These are phyloP conservation scores for Chrysosporium queenslandicum DNA, from an alignment of 2,329 filamentous ascomycete genomes.

Conservation along the genomic window DNA sequence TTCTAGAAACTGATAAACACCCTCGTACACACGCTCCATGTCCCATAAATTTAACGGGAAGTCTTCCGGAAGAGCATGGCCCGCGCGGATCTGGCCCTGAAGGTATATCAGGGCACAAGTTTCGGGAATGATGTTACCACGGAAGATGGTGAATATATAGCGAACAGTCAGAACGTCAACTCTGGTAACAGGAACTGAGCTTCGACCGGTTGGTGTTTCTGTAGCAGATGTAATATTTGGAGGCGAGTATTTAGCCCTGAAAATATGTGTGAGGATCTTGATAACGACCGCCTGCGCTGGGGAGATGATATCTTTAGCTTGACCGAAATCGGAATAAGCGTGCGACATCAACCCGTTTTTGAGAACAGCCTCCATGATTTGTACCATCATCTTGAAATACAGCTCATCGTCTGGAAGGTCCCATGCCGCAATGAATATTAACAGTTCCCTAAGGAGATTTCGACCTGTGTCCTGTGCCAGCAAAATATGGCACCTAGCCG, in stretches of 20 bases:
- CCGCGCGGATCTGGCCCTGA: slow-evolving; percentile 77
- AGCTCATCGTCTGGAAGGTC: slow-evolving; percentile 86
- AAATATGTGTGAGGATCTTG: slow-evolving; percentile 82
- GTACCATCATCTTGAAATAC: slow-evolving; percentile 92
- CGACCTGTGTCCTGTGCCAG: slow-evolving; percentile 82
- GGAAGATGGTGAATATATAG: slow-evolving; percentile 87
- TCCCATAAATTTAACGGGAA: slow-evolving; percentile 95
- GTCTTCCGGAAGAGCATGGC: slow-evolving; percentile 65
- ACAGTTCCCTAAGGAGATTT: slow-evolving; percentile 76
- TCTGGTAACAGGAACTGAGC: slow-evolving; percentile 45
- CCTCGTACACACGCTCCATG: slow-evolving; percentile 93
- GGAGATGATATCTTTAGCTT: slow-evolving; percentile 91
- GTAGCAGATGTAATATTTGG: slow-evolving; percentile 36
- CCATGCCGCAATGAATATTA: slow-evolving; percentile 96
- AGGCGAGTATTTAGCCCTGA: slow-evolving; percentile 53
- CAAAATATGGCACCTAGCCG: slow-evolving; percentile 79
- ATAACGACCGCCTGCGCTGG: slow-evolving; percentile 89
- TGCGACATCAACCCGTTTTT: slow-evolving; percentile 83
- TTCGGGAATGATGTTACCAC: slow-evolving; percentile 84
- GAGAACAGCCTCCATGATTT: slow-evolving; percentile 88
- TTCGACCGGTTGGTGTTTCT: slow-evolving; percentile 47
- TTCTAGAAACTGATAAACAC: slow-evolving; percentile 85
- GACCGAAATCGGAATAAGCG: slow-evolving; percentile 81
- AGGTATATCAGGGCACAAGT: slow-evolving; percentile 90
- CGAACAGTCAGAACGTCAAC: slow-evolving; percentile 62